A percentile compares a stretch with the other conserved stretches of the same genome.
Evolutionary conservation across 768 basidiomycete genomes (phyloP).

Genomic region (Pleurotus citrinopileatus): DNA sequence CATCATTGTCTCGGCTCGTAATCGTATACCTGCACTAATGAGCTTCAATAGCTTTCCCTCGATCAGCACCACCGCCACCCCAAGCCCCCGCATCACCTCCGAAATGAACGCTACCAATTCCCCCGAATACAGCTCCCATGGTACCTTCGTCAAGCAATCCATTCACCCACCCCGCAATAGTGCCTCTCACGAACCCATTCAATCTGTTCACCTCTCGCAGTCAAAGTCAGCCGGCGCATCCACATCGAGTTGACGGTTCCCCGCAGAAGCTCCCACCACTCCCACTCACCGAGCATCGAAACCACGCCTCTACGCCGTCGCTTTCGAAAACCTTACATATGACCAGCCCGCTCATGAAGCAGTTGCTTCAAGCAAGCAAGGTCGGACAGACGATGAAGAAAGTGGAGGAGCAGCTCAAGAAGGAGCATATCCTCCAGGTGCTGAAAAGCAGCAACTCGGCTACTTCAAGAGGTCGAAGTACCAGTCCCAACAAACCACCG

Average conservation of each 20-base stretch:
- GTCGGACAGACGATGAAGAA: constrained; percentile 68
- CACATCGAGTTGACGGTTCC: constrained; percentile 6
- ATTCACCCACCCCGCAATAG: constrained; percentile 18
- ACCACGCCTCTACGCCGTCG: constrained; percentile 29
- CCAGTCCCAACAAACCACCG: constrained; percentile 23
- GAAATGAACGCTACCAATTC: constrained; percentile 16
- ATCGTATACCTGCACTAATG: neutral
- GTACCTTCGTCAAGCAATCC: constrained; percentile 9
- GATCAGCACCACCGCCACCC: constrained; percentile 13
- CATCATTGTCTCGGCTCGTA: constrained; percentile 14
- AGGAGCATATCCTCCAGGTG: constrained; percentile 68
- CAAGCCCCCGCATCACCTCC: constrained; percentile 23
- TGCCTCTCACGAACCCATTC: constrained; percentile 9
- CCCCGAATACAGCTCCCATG: constrained; percentile 10
- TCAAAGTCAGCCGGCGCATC: constrained; percentile 23
- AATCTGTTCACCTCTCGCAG: constrained; percentile 30
- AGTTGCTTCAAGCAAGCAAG: constrained; percentile 72
- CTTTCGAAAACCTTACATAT: constrained; percentile 43
- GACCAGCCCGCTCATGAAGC: constrained; percentile 66
- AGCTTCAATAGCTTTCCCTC: constrained; percentile 8
- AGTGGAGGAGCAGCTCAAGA: constrained; percentile 64
- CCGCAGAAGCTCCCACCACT: constrained; percentile 39
- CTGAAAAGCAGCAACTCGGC: constrained; percentile 56
- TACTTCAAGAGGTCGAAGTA: constrained; percentile 27
- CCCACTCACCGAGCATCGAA: too few species aligned